A percentile compares a stretch with the other conserved stretches of the same genome.
Conservation (phyloP, 306 rosid species). For the Lagenaria siceraria region DNA sequence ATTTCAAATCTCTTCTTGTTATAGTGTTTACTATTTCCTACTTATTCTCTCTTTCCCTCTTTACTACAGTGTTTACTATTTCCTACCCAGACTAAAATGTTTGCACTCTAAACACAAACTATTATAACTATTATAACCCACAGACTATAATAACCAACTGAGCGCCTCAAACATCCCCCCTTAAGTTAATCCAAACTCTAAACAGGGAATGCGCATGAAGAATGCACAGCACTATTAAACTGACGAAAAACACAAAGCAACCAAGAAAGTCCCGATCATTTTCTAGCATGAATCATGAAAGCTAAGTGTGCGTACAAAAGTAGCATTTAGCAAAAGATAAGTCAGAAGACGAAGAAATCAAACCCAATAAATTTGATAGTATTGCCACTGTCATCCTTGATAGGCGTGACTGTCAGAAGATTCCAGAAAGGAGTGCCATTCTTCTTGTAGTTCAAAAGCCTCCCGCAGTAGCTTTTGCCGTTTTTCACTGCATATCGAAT, state of each 20-base stretch:
- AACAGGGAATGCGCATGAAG: not conserved
- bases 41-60: no score
- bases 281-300: not conserved
- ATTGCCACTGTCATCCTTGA: conserved; percentile 64
- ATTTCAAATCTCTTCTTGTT: no score
- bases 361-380: conserved; percentile 90
- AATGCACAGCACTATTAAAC: not conserved
- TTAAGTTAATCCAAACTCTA: not conserved
- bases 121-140: no score
- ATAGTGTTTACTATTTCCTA: no score
- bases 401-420: conserved; percentile 89
- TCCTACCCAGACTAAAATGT: no score
- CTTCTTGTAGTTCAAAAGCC: conserved; percentile 93
- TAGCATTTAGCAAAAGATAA: not conserved
- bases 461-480: conserved; percentile 72
- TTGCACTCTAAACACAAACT: no score
- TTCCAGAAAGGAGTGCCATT: conserved; percentile 91
- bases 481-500: conserved; percentile 63
- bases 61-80: no score
- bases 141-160: no score
- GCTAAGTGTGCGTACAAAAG: not conserved
- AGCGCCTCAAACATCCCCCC: no score
- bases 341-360: conserved; percentile 9
- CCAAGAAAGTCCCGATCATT: not conserved
- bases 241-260: not conserved